Evolutionary conservation across 1,284 basidiomycete species (phyloP).

Genomic region (Salmacisia buchloeana): DNA sequence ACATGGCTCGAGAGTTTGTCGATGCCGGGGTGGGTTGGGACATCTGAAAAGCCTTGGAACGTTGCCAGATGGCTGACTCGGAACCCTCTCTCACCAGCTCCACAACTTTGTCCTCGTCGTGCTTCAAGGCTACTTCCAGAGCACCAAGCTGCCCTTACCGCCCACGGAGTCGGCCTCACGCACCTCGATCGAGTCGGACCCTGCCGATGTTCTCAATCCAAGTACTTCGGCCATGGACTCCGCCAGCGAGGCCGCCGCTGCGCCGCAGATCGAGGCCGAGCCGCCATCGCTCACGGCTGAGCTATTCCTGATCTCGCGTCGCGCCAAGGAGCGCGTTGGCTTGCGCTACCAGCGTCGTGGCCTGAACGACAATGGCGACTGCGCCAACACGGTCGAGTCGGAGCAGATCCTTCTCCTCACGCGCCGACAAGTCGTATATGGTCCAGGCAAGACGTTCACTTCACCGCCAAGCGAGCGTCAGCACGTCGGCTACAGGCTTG

Average conservation of each 20-base stretch:
- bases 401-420: conserved; percentile 79
- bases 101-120: conserved; percentile 77
- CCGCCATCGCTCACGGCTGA: conserved; percentile 8
- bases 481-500: conserved; percentile 12
- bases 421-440: conserved; percentile 51
- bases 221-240: conserved; percentile 15
- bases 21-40: conserved; percentile 43
- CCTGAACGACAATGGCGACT: conserved; percentile 56
- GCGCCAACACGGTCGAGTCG: conserved; percentile 78
- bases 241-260: conserved; percentile 11
- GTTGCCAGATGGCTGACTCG: conserved; percentile 24
- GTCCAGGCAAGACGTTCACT: conserved; percentile 4
- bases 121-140: conserved; percentile 81
- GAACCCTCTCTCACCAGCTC: conserved; percentile 53
- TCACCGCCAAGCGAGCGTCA: not conserved
- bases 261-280: not conserved
- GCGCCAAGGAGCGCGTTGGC: conserved; percentile 56
- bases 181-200: not conserved
- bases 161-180: conserved; percentile 3
- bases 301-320: conserved; percentile 55
- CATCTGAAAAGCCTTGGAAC: too few species aligned
- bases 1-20: conserved; percentile 62
- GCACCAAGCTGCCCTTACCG: conserved; percentile 24
- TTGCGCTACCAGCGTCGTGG: conserved; percentile 57
- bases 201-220: conserved; percentile 3